Conservation (phyloP, 768 basidiomycete genomes). For the Auricularia cornea region DNA sequence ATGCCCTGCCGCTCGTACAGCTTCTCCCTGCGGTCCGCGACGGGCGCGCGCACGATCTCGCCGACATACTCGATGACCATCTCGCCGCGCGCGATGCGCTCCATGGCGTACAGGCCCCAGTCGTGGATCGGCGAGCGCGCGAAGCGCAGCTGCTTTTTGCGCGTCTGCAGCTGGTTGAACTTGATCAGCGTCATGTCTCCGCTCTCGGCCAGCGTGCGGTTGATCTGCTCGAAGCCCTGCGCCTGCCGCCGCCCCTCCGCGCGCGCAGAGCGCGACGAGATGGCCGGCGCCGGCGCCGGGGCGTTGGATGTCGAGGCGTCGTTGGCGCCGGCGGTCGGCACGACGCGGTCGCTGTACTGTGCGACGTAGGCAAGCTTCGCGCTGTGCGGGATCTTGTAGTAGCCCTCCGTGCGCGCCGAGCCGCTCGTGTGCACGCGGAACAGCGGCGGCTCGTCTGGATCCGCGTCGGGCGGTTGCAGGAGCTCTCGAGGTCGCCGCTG, state of each 20-base stretch:
- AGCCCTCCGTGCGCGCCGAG: constrained; percentile 88
- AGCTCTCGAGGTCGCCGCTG: constrained; percentile 19
- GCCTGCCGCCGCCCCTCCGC: constrained; percentile 88
- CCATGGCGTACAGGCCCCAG: constrained; percentile 98
- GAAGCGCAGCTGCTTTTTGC: constrained; percentile 97
- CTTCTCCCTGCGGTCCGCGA: constrained; percentile 96
- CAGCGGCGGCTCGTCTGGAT: constrained; percentile 36
- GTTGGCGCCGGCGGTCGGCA: constrained; percentile 33
- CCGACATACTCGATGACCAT: constrained; percentile 99
- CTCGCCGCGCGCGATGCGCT: constrained; percentile 85
- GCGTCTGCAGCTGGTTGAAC: constrained; percentile 95
- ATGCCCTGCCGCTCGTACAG: constrained; percentile 95
- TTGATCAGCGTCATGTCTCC: constrained; percentile 56
- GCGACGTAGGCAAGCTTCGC: constrained; percentile 90
- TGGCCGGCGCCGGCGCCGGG: constrained; percentile 44
- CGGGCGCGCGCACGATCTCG: constrained; percentile 89
- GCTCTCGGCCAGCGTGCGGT: constrained; percentile 66
- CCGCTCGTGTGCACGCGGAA: constrained; percentile 75
- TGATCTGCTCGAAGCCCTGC: constrained; percentile 90
- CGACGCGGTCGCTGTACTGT: constrained; percentile 64
- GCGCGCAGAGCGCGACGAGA: constrained; percentile 81
- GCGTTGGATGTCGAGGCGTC: constrained; percentile 18
- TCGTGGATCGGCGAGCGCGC: constrained; percentile 94
- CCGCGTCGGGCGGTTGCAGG: constrained; percentile 19
- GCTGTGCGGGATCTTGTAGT: constrained; percentile 87